These are phyloP conservation scores for Nadsonia commutata DNA, from an alignment of 1,139 yeast species.

Conservation along the genomic window DNA sequence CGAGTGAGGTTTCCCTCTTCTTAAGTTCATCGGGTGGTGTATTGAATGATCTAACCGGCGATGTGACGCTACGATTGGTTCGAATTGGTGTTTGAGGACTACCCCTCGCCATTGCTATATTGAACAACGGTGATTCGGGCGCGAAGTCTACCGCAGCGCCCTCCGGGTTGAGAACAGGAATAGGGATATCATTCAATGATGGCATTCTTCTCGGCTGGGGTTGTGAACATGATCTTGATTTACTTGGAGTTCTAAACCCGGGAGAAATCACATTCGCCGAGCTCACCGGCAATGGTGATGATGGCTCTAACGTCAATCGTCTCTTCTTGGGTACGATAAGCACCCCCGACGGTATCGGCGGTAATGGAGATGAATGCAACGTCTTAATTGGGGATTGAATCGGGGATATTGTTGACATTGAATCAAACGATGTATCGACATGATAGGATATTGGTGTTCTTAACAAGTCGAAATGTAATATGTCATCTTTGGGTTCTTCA, in stretches of 20 bases:
- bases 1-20: slow-evolving; percentile 12
- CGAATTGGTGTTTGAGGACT: too few species aligned
- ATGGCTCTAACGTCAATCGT: background rate
- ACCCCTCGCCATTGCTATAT: too few species aligned
- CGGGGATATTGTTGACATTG: background rate
- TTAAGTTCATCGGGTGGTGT: slow-evolving; percentile 5
- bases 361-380: background rate
- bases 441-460: background rate
- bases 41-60: slow-evolving; percentile 2
- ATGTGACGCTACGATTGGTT: too few species aligned
- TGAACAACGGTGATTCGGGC: too few species aligned
- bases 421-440: background rate
- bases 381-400: background rate
- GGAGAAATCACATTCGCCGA: background rate
- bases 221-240: background rate
- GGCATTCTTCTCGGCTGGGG: background rate
- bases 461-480: too few species aligned
- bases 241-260: background rate
- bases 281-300: background rate
- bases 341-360: background rate
- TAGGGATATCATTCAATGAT: background rate
- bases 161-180: background rate
- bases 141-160: too few species aligned
- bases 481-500: too few species aligned
- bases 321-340: background rate